Evolutionary conservation across 2,329 filamentous ascomycete species (phyloP), one percentile per base, ranked within the genome.

Genomic region (Stagonosporopsis vannaccii): DNA sequence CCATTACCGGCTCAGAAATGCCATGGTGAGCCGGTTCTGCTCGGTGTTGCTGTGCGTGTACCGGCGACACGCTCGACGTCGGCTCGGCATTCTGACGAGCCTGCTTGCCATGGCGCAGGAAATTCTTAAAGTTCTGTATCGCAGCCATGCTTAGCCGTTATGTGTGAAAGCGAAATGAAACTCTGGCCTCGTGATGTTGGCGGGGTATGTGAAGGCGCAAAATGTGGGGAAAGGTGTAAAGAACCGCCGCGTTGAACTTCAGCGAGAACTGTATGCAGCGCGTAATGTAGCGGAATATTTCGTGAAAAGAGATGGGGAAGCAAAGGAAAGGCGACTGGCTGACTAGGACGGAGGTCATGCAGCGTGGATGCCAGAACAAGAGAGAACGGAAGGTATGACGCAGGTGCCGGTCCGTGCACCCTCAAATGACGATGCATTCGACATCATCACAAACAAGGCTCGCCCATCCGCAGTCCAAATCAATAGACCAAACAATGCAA

Each of bases 31-130:
- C 84, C 59, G 81, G 81, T 41, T 80, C 69, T 56, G 80, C 65
- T 49, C 81, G 83, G 66, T 86, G 84, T 51, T 84, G 85, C 69
- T 68, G 66, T 55, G 86, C 87, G 75, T 90, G 85, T 57, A 89
- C 82, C 54, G 84, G 80, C 50, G 86, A 86, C 60, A 88, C 81
- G 68, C 85, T 83, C 58, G 85, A 87, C 65, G 83, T 89, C 65
- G 84, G 82, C 73, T 86, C 85, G 58, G 81, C 85, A 53, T 86
- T 83, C 65, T 85, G 84, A 65, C 92, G 90, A 68, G 92, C 94
- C 83, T 97, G 92, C 82, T 97, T 97, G 79, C 94, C 94, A 83
- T 97, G 94, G 66, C 94, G 91, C 79, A 98, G 95, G 79, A 98
- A 96, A 79, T 97, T 97, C 81, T 98, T 97, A 70, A 97, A 86